These are phyloP conservation scores for Lepidium campestre DNA, from an alignment of 441 rosid genomes.

Conservation along the genomic window DNA sequence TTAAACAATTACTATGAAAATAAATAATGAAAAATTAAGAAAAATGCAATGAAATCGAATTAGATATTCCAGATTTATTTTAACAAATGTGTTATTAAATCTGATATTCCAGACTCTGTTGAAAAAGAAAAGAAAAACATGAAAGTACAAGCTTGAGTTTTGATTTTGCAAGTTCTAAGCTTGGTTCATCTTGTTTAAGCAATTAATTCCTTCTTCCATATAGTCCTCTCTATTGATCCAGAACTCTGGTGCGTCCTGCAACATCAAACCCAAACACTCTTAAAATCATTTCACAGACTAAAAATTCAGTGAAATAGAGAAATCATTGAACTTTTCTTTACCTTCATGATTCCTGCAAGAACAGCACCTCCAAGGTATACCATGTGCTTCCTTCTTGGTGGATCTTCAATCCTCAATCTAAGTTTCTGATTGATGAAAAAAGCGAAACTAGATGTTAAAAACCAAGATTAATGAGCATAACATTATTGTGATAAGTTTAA, in stretches of 20 bases:
- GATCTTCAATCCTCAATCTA: slow-evolving; percentile 84
- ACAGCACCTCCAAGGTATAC: slow-evolving; percentile 98
- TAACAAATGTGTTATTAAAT: background rate
- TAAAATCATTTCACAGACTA: background rate
- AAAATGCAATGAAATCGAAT: background rate
- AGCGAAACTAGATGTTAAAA: background rate
- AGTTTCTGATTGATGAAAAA: slow-evolving; percentile 50
- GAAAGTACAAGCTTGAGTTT: background rate
- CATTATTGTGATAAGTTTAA: slow-evolving; percentile 10
- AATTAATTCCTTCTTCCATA: slow-evolving; percentile 74
- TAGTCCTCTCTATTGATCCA: slow-evolving; percentile 95
- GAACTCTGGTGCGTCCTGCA: slow-evolving; percentile 95
- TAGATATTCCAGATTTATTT: background rate
- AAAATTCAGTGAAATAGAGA: background rate
- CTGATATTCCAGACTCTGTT: background rate
- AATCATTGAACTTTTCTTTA: slow-evolving; percentile 18
- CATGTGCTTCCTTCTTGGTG: slow-evolving; percentile 96
- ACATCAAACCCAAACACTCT: background rate
- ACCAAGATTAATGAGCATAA: background rate
- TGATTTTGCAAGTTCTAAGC: slow-evolving; percentile 21
- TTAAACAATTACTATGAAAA: background rate
- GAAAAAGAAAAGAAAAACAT: background rate
- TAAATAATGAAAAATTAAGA: too few relatives aligned
- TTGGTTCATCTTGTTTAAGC: slow-evolving; percentile 72
- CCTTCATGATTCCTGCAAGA: slow-evolving; percentile 98